A percentile compares a stretch with the other conserved stretches of the same genome.
Conservation (phyloP, 2,329 filamentous ascomycete species). For the Fusarium sp. region DNA sequence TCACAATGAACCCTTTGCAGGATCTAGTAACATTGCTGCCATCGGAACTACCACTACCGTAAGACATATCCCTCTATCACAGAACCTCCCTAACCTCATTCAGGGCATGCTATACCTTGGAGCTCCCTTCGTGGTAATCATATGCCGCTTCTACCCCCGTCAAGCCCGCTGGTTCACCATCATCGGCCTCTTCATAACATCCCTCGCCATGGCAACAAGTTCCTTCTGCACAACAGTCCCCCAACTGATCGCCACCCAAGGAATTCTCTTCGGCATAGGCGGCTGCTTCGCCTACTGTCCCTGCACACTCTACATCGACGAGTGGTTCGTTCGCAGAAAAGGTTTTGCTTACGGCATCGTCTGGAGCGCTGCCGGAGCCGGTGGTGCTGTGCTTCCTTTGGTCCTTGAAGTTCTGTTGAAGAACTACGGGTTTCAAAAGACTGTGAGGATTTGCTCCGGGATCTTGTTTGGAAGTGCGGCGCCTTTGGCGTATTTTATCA, state of each 20-base stretch:
- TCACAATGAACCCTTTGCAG: slow-evolving; percentile 65
- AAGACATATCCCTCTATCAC: no score
- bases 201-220: slow-evolving; percentile 60
- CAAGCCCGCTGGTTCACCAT: slow-evolving; percentile 55
- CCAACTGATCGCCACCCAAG: slow-evolving; percentile 67
- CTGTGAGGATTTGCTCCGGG: slow-evolving; percentile 60
- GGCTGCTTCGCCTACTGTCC: slow-evolving; percentile 65
- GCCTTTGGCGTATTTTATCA: slow-evolving; percentile 65
- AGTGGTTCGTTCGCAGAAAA: slow-evolving; percentile 61
- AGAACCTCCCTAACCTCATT: no score
- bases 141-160: slow-evolving; percentile 56
- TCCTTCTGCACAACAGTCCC: slow-evolving; percentile 61
- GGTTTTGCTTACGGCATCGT: slow-evolving; percentile 67
- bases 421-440: slow-evolving; percentile 57
- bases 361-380: slow-evolving; percentile 51
- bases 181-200: slow-evolving; percentile 58
- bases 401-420: slow-evolving; percentile 61
- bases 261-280: slow-evolving; percentile 67
- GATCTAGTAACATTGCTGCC: slow-evolving; percentile 63
- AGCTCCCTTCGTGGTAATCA: slow-evolving; percentile 58
- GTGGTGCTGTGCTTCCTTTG: slow-evolving; percentile 61
- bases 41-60: slow-evolving; percentile 68
- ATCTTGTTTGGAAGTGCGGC: slow-evolving; percentile 60
- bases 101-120: slow-evolving; percentile 56
- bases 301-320: slow-evolving; percentile 65